Evolutionary conservation across 257 asterid genomes (phyloP), one percentile per base, ranked within the genome.

Genomic region (Nicotiana noctiflora): DNA sequence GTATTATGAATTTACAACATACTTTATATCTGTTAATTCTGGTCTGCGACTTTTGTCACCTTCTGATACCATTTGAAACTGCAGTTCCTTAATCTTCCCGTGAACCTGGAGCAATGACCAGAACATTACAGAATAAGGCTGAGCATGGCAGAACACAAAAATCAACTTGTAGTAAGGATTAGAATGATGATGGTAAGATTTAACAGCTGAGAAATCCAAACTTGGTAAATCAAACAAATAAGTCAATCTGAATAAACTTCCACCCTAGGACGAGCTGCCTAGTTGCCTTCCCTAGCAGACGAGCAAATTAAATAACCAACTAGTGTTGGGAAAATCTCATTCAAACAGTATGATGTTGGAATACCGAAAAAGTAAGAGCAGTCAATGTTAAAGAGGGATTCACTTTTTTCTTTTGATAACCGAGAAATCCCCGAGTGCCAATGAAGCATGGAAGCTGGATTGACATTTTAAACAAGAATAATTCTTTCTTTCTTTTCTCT

Each of bases 71-170:
- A 79, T 80, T 83, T 77, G 87, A 75, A 92, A 86, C 83, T 87
- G 91, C 63, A 92, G 89, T 87, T 89, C 97, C 84, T 81, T 83
- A 40, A 95, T 90, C 82, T 92, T 90, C 82, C 83, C 91, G 77
- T 92, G 92, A 81, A 93, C 86, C 98, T 94, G 87, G 66, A 67
- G 57, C 81, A 62, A 81, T 79, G 61, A 59, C 59, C 53, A 75
- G 74, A 79, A 8, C 46, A 46, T 18, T 0, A 2, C 17, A 79
- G 67, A 18, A 46, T 64, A 40, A 40, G 34, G 34, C 37, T 70
- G 19, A 21, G 77, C 77, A 23, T 4, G 25, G 77, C 60, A 72
- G 19, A 82, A 18, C 17, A 55, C 59, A 32, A 25, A 17, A 55
- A 68, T 3, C 34, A 40, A 70, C 51, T 17, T 49, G 17, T 66